Evolutionary conservation across 192 early-diverging fungal species (phyloP), one percentile per base, ranked within the genome.

Genomic region (Backusella tarrabulga): DNA sequence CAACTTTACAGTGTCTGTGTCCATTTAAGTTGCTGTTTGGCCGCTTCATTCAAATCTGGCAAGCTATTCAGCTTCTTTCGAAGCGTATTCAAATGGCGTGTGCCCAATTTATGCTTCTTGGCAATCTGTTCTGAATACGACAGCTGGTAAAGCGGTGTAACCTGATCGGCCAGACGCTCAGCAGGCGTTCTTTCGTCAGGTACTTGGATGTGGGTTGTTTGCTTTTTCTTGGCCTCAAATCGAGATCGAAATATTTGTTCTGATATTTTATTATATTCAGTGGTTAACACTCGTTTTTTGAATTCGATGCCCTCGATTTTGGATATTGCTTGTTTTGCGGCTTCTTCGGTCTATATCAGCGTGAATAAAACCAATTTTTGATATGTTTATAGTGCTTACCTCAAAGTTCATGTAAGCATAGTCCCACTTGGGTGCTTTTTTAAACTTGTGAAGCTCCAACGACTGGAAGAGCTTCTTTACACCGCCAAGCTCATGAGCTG

Each of bases 81-180:
- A 5, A 81, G n/a, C 6, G 34, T 75, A n/a, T 66, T 68, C 17
- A 81, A 66, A 15, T 78, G 66, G 11, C 67, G 50, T 0, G 44
- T 34, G 6, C 73, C 73, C 17, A 52, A 23, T 52, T 74, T 69
- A 34, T 81, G 71, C 71, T 92, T 93, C 23, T 77, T 75, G 23
- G 76, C 60, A 35, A 93, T 76, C 78, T 93, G 92, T 2, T 86
- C 84, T 19, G 82, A 80, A 77, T 93, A 93, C 0, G 88, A 71
- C 21, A 81, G 50, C 88, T 83, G 87, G 81, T 90, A 86, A 14
- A 92, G 79, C 17, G 92, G 92, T 0, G 91, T 94, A 7, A 93
- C 89, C 83, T 94, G 91, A 81, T 93, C 92, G 21, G 86, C 85
- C 32, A 94, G 75, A 44, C 76, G 76, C 79, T 93, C 91, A 36